A percentile compares a stretch with the other conserved stretches of the same genome.
phyloP scores from a whole-genome alignment of 1,284 basidiomycete species.

The Amylostereum areolatum region DNA sequence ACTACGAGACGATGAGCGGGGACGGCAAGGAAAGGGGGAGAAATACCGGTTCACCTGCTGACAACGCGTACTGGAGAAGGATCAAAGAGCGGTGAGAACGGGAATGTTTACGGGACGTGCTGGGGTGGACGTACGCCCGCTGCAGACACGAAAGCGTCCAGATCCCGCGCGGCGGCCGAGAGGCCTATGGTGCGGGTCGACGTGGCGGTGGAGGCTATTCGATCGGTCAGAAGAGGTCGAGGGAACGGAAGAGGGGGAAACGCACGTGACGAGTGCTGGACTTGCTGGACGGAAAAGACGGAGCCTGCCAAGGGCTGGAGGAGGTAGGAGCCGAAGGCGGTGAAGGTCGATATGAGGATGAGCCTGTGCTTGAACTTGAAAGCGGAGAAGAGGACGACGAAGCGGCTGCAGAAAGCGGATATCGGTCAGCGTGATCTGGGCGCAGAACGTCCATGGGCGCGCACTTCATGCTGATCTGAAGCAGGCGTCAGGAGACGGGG shows the following conservation, averaged over 20 bases:
- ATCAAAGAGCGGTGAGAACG: background rate
- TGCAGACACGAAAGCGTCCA: slow-evolving; percentile 51
- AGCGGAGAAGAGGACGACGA: background rate
- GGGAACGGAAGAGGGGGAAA: too few relatives aligned
- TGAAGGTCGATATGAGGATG: slow-evolving; percentile 41
- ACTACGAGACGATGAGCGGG: slow-evolving; percentile 16
- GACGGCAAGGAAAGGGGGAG: too few relatives aligned
- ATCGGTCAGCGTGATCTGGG: background rate
- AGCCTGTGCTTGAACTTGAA: slow-evolving; percentile 36
- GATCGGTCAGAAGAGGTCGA: too few relatives aligned
- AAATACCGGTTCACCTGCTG: slow-evolving; percentile 27
- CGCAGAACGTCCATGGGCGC: slow-evolving; percentile 10
- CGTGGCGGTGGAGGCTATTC: slow-evolving; percentile 33
- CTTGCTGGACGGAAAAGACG: slow-evolving; percentile 45
- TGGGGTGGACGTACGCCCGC: slow-evolving; percentile 39
- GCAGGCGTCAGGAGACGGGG: background rate
- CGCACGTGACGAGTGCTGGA: slow-evolving; percentile 29
- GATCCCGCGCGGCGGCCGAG: slow-evolving; percentile 31
- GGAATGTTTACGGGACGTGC: background rate
- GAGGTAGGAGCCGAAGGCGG: slow-evolving; percentile 33
- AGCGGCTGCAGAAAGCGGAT: slow-evolving; percentile 3
- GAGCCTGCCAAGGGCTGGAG: slow-evolving; percentile 55
- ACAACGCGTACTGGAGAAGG: slow-evolving; percentile 31
- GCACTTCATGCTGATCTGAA: slow-evolving; percentile 30
- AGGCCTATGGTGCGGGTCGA: slow-evolving; percentile 38